These are phyloP conservation scores for Simplicillium aogashimaense DNA, from an alignment of 2,329 filamentous ascomycete genomes.

Conservation along the genomic window DNA sequence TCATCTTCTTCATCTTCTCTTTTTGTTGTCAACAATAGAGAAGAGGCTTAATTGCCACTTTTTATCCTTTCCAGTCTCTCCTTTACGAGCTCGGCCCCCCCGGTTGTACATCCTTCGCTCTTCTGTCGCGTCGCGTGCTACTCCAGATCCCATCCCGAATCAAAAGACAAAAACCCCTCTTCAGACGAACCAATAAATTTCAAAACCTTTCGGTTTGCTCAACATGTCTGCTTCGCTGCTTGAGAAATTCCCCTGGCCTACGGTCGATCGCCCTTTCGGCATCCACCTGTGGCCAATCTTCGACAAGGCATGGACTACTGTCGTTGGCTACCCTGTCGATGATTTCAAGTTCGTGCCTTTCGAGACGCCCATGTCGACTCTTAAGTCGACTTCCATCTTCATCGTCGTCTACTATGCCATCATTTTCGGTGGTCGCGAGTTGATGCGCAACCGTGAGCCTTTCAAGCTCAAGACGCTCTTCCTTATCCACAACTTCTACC, in stretches of 20 bases:
- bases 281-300: conserved; percentile 90
- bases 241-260: conserved; percentile 57
- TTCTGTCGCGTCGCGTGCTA: conserved; percentile 4
- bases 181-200: not conserved
- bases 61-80: not conserved
- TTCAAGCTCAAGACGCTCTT: conserved; percentile 85
- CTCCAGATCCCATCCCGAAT: not conserved
- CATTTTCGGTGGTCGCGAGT: conserved; percentile 84
- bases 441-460: conserved; percentile 79
- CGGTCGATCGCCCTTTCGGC: conserved; percentile 86
- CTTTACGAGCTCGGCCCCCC: not conserved
- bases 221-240: conserved; percentile 34
- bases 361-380: conserved; percentile 80
- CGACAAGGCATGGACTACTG: conserved; percentile 68
- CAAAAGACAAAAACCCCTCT: too few species aligned
- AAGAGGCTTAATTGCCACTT: too few species aligned
- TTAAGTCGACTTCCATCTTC: conserved; percentile 71
- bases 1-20: not conserved
- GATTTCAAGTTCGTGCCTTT: conserved; percentile 79
- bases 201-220: conserved; percentile 9
- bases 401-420: conserved; percentile 84
- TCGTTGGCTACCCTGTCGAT: conserved; percentile 72
- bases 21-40: not conserved
- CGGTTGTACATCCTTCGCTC: conserved; percentile 8
- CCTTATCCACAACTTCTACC: conserved; percentile 92